Conservation (phyloP, 768 basidiomycete species). For the Sporobolomyces pararoseus region DNA sequence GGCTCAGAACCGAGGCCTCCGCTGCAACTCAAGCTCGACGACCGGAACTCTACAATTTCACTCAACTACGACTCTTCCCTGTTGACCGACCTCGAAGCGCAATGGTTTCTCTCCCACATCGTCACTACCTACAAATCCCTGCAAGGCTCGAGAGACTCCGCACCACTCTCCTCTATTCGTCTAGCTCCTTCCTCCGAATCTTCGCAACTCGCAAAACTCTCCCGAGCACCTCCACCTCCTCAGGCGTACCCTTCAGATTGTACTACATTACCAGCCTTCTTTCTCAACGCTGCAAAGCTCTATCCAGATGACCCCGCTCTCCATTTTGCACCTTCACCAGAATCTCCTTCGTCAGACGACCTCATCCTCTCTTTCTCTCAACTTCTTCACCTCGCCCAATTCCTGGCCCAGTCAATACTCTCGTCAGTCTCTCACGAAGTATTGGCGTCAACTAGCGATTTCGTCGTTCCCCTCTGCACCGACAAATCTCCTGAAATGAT, state of each 20-base stretch:
- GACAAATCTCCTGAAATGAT: slow-evolving; percentile 30
- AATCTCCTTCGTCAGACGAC: not conserved
- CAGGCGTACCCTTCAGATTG: slow-evolving; percentile 10
- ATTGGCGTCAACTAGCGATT: not conserved
- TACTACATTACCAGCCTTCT: slow-evolving; percentile 26
- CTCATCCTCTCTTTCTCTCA: slow-evolving; percentile 29
- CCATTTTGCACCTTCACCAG: slow-evolving; percentile 14
- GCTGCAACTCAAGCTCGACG: not conserved
- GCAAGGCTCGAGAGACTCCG: not conserved
- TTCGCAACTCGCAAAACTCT: not conserved
- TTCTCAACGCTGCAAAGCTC: slow-evolving; percentile 21
- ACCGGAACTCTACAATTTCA: not conserved
- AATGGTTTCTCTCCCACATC: slow-evolving; percentile 37
- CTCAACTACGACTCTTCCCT: slow-evolving; percentile 23
- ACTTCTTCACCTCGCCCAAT: slow-evolving; percentile 15
- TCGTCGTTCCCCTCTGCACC: slow-evolving; percentile 33
- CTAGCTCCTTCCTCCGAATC: slow-evolving; percentile 22
- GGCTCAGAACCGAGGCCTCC: not conserved
- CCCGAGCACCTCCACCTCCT: slow-evolving; percentile 3
- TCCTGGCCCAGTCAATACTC: slow-evolving; percentile 17
- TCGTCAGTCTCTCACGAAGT: not conserved
- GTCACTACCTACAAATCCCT: not conserved
- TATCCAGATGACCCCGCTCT: slow-evolving; percentile 29
- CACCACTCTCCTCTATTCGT: not conserved
- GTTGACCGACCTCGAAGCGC: slow-evolving; percentile 27